Evolutionary conservation across 176 grass and related monocot species (phyloP), one percentile per base, ranked within the genome.

Genomic region (Chrysopogon serrulatus): DNA sequence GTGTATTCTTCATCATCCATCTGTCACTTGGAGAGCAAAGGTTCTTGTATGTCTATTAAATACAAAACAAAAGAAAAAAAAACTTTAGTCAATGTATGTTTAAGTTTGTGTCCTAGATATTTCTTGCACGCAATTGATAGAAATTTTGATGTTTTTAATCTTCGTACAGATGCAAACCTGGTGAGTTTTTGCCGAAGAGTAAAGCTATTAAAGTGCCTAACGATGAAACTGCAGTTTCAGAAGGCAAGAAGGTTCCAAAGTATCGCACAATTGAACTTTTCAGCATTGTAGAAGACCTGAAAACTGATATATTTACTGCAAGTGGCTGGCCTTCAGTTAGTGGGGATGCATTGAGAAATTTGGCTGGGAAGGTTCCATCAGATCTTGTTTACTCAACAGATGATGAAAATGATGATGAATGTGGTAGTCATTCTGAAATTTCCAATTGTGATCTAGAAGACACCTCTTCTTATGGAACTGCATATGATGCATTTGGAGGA

Each of bases 251-350:
- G 45, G 48, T 85, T 90, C 83, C 90, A 65, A 97, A 97, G 83
- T 87, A 85, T 83, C 85, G 83, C 42, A 87, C 85, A 28, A 92
- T 97, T 80, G 71, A 91, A 42, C 80, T 97, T 76, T 49, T 73
- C 44, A 91, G 83, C 31, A 90, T 97, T 43, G 86, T 87, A 67
- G 90, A 91, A 81, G 88, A 68, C 60, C 86, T 97, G 33, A 51
- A 89, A 92, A 77, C 92, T 57, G 92, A 94, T 73, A 39, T 87
- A 83, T 89, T 80, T 70, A 97, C 92, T 71, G 73, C 87, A 64
- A 92, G 87, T 69, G 96, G 96, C 6, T 90, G 91, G 91, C 96
- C 96, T 78, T 93, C 91, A 65, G 91, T 90, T 47, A 92, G 96
- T 86, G 93, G 87, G 31, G 91, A 90, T 73, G 86, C 89, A 75